Base-by-base conservation (phyloP, 2,329 filamentous ascomycete species). In the Aspergillus fructus region DNA sequence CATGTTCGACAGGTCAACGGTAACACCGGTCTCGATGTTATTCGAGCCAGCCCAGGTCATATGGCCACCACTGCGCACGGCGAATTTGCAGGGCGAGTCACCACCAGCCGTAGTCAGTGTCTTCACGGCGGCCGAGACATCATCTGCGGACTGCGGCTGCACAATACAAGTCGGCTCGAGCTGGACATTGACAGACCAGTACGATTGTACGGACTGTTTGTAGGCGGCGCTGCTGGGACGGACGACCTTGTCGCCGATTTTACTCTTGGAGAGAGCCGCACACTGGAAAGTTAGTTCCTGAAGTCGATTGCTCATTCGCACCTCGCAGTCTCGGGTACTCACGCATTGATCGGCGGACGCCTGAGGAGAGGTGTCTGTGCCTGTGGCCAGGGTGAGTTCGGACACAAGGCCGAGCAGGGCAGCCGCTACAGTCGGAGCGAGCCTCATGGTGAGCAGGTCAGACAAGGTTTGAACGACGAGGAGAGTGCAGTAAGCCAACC, bases 41-140 rank as follows among this genome's bases (percentile, higher is more conserved):
- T 75, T 76, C 9, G 72, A 71, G 21, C 77, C 77, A 0, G 71
- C 65, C 55, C 73, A 71, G 3, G 70, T 64, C 19, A 71, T 71
- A 59, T 81, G 78, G 3, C 79, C 78, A 30, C 78, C 78, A 49
- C 75, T 72, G 52, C 76, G 78, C 3, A 81, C 71, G 6, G 65
- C 66, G 43, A 68, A 66, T 33, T 57, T 52, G 47, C 63, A 64
- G n/a, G 42, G 52, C n/a, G 54, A 24, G 13, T 34, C 13, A 17
- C 37, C 52, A 19, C 45, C 34, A 2, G 50, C 45, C 4, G 41
- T 42, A 6, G 57, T 52, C 1, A 68, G 49, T 6, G 58, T 64
- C n/a, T 45, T 55, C 21, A 71, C 58, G 8, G 63, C 55, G 7
- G 57, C 23, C 3, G 68, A 62, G n/a, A 70, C 63, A 40, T 70